Base-by-base conservation (phyloP, 148 eudicot genomes). In the Vaccinium vitisidaea region DNA sequence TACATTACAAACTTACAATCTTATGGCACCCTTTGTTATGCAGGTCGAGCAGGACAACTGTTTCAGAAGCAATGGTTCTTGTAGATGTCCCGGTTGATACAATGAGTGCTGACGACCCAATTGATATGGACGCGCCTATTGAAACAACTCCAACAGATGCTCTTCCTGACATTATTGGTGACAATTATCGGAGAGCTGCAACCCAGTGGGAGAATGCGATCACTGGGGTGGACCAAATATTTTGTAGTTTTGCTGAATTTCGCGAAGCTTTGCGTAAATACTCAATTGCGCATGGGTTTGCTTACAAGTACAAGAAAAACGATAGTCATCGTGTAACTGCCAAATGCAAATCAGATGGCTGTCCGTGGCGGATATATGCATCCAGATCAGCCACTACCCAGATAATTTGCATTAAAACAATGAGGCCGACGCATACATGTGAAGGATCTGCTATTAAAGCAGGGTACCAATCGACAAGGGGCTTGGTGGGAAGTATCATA, bases 41-140 rank as follows among this genome's bases (percentile, higher is more conserved):
- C 88, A 93, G 93, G 91, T 92, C 95, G 61, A 91, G 93, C 87
- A 88, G 92, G 88, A 91, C 94, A 63, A 86, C 94, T 39, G 87
- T 80, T 18, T 90, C 95, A 84, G 96, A 87, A 70, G 84, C 76
- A 86, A 84, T 79, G 50, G 84, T 86, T 80, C 89, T 88, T 58
- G 81, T 84, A 30, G 87, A 63, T 86, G 80, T 82, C 32, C 83
- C 88, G 61, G 69, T 85, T 83, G 85, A 85, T 86, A 59, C 70
- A 6, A 80, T 84, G 75, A 85, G 77, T 55, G 54, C 86, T 53
- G 87, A 86, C 80, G 88, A 86, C 76, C 88, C 80, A 23, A 48
- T 88, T 82, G 88, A 84, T 77, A 80, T 87, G 80, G 85, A 85
- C 18, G 67, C 76, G 30, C 77, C 87, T 77, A 84, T 85, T 77